phyloP scores from a whole-genome alignment of 306 rosid species.

The Acacia melanoxylon region DNA sequence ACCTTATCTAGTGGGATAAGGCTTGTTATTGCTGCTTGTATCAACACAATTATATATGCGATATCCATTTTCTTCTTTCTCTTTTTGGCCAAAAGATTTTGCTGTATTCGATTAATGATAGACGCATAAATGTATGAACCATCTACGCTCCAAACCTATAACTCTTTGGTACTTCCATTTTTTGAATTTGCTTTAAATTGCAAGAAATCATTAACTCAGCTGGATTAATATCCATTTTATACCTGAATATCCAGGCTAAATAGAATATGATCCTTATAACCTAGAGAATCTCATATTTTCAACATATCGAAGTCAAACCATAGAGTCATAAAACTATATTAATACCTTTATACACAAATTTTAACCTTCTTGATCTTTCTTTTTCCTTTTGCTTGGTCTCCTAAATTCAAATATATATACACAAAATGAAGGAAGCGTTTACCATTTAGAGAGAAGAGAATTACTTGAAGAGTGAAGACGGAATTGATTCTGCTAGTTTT shows the following conservation, averaged over 20 bases:
- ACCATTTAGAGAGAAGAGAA: not conserved
- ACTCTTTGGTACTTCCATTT: not conserved
- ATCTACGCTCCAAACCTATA: too few species aligned
- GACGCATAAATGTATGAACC: too few species aligned
- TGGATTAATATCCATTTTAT: not conserved
- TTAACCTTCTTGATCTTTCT: not conserved
- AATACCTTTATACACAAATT: not conserved
- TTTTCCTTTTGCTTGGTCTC: not conserved
- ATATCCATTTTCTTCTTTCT: too few species aligned
- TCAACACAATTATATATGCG: not conserved
- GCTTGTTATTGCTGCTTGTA: too few species aligned
- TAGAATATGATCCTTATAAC: not conserved
- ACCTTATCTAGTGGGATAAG: too few species aligned
- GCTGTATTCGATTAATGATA: not conserved
- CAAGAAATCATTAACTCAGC: not conserved
- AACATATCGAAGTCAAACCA: not conserved
- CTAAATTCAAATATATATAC: not conserved
- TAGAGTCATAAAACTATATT: not conserved
- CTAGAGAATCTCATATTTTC: not conserved
- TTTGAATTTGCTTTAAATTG: not conserved
- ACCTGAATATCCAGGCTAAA: not conserved
- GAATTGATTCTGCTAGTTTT: conserved; percentile 35
- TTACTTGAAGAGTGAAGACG: not conserved
- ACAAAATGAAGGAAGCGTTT: not conserved
- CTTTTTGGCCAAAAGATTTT: not conserved